These are phyloP conservation scores for Ailanthus altissimus DNA, from an alignment of 345 rosid genomes.

Conservation along the genomic window DNA sequence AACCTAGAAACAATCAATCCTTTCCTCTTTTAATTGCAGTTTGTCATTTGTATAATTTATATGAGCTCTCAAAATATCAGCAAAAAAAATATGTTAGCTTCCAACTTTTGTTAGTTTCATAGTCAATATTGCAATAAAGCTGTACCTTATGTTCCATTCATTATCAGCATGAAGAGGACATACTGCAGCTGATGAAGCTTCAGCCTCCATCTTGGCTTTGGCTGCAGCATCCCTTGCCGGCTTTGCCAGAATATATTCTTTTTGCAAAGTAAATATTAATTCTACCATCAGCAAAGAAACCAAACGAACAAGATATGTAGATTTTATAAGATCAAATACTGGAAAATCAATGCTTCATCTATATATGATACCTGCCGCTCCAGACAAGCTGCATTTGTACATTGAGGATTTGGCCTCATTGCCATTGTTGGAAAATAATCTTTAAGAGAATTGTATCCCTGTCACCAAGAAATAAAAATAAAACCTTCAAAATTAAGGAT, in stretches of 20 bases:
- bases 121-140: background rate
- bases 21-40: slow-evolving; percentile 9
- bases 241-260: slow-evolving; percentile 67
- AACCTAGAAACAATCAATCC: background rate
- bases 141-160: slow-evolving; percentile 94
- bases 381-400: slow-evolving; percentile 84
- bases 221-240: slow-evolving; percentile 91
- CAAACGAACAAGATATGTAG: slow-evolving; percentile 15
- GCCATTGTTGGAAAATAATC: slow-evolving; percentile 95
- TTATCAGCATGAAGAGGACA: slow-evolving; percentile 79
- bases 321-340: slow-evolving; percentile 8
- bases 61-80: background rate
- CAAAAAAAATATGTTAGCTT: slow-evolving; percentile 1
- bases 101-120: background rate
- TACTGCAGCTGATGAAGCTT: slow-evolving; percentile 43
- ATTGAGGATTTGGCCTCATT: slow-evolving; percentile 95
- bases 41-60: background rate
- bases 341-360: slow-evolving; percentile 12
- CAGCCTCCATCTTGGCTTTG: slow-evolving; percentile 85
- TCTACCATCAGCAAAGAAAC: slow-evolving; percentile 16
- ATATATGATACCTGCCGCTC: slow-evolving; percentile 76
- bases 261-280: slow-evolving; percentile 45
- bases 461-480: slow-evolving; percentile 28
- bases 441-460: slow-evolving; percentile 96
- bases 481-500: slow-evolving; percentile 10